These are phyloP conservation scores for Hypoxylon perforatum DNA, from an alignment of 495 filamentous ascomycete species.

Conservation along the genomic window DNA sequence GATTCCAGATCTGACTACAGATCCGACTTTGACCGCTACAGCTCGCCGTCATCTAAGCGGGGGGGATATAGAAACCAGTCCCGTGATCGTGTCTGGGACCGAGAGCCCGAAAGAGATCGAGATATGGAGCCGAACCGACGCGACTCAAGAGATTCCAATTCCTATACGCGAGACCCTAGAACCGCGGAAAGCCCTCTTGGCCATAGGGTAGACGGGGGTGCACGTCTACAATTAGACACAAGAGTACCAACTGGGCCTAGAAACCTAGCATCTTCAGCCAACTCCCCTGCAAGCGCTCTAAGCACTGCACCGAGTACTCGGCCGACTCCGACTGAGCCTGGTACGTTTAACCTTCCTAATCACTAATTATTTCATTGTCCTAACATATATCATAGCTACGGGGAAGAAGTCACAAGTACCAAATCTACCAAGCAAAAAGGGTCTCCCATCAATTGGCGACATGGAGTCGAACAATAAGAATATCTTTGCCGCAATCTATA, in stretches of 20 bases:
- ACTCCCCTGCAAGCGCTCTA: slow-evolving; percentile 27
- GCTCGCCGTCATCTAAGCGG: slow-evolving; percentile 10
- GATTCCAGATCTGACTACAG: neutral
- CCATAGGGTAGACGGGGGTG: slow-evolving; percentile 2
- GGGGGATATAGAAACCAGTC: neutral
- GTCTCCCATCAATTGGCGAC: slow-evolving; percentile 33
- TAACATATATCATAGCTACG: slow-evolving; percentile 22
- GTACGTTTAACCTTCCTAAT: slow-evolving; percentile 17
- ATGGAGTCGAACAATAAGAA: slow-evolving; percentile 38
- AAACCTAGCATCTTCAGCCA: slow-evolving; percentile 8
- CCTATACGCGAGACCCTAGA: neutral
- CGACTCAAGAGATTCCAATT: slow-evolving; percentile 22
- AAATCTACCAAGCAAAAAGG: neutral
- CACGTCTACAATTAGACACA: slow-evolving; percentile 21
- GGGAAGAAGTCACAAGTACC: neutral
- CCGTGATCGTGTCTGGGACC: slow-evolving; percentile 8
- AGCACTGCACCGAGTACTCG: slow-evolving; percentile 20
- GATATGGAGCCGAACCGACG: slow-evolving; percentile 12
- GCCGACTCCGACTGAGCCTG: slow-evolving; percentile 23
- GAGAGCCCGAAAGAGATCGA: slow-evolving; percentile 4
- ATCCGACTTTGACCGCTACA: neutral
- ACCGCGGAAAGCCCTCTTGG: slow-evolving; percentile 14
- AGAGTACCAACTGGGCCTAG: slow-evolving; percentile 13
- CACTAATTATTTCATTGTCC: neutral
- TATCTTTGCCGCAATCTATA: slow-evolving; percentile 32